These are phyloP conservation scores for Eleusine indica DNA, from an alignment of 176 grass and related monocot species.

Conservation along the genomic window DNA sequence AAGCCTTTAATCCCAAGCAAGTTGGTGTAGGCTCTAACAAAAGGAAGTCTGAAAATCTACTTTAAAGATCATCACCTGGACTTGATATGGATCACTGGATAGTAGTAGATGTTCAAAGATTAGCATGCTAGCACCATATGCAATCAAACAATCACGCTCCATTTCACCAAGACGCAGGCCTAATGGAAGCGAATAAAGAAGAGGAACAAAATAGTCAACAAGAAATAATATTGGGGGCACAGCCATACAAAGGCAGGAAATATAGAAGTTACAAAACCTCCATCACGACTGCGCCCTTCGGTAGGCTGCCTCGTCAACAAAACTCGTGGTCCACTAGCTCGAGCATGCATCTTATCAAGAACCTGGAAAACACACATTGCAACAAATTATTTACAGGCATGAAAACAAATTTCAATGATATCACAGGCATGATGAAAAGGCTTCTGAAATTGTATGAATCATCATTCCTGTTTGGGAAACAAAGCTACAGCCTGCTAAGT, in stretches of 20 bases:
- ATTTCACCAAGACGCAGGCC: slow-evolving; percentile 95
- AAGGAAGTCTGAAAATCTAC: too few relatives aligned
- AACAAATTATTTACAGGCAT: not conserved
- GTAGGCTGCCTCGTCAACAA: slow-evolving; percentile 83
- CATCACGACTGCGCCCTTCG: slow-evolving; percentile 90
- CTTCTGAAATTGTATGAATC: too few relatives aligned
- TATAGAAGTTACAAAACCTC: slow-evolving; percentile 59
- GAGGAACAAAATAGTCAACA: slow-evolving; percentile 4
- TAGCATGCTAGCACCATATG: slow-evolving; percentile 94
- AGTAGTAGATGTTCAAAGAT: slow-evolving; percentile 90
- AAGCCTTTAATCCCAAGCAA: too few relatives aligned
- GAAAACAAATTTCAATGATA: not conserved
- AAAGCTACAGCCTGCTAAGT: too few relatives aligned
- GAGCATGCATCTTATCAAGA: slow-evolving; percentile 98
- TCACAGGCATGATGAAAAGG: not conserved
- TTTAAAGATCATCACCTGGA: slow-evolving; percentile 59
- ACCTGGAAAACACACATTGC: slow-evolving; percentile 44
- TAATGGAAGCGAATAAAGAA: slow-evolving; percentile 28
- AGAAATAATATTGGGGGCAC: not conserved
- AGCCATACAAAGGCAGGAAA: slow-evolving; percentile 16
- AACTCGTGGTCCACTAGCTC: slow-evolving; percentile 81
- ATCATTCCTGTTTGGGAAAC: too few relatives aligned
- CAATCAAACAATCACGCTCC: slow-evolving; percentile 98
- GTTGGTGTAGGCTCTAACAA: too few relatives aligned
- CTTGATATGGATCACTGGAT: slow-evolving; percentile 98